phyloP scores from a whole-genome alignment of 805 yeast species.

The Cyberlindnera suaveolens region DNA sequence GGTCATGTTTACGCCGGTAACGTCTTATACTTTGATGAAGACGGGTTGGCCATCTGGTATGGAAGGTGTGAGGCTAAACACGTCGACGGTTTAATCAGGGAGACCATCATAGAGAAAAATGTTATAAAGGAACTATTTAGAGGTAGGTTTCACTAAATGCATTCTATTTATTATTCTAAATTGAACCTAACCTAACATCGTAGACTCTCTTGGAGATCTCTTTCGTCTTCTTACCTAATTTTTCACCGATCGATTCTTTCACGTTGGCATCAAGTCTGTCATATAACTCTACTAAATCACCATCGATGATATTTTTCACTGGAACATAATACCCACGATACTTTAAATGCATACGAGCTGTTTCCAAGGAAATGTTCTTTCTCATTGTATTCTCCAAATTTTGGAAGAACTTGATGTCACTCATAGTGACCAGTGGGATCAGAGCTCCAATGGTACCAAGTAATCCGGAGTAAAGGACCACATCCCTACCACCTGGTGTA shows the following conservation, averaged over 20 bases:
- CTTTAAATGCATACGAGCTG: constrained; percentile 61
- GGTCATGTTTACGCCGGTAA: constrained; percentile 88
- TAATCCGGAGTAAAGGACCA: constrained; percentile 65
- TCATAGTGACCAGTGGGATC: constrained; percentile 55
- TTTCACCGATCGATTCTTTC: constrained; percentile 20
- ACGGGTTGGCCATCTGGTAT: constrained; percentile 54
- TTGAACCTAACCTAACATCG: constrained; percentile 38
- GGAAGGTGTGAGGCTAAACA: constrained; percentile 63
- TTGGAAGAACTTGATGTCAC: constrained; percentile 55
- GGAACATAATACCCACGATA: constrained; percentile 84
- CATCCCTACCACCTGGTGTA: constrained; percentile 58
- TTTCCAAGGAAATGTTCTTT: constrained; percentile 18
- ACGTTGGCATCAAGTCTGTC: constrained; percentile 6
- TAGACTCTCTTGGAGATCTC: constrained; percentile 47
- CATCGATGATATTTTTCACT: constrained; percentile 70
- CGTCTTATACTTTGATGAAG: constrained; percentile 46
- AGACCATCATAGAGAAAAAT: constrained; percentile 41
- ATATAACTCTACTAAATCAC: constrained; percentile 68
- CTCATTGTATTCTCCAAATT: constrained; percentile 46
- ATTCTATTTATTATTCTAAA: constrained; percentile 3
- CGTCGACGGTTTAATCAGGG: constrained; percentile 59
- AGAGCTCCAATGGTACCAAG: constrained; percentile 79
- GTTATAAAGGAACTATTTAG: constrained; percentile 55
- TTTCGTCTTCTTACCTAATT: constrained; percentile 39
- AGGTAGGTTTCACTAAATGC: constrained; percentile 26